Evolutionary conservation across 2,329 filamentous ascomycete species (phyloP).

Genomic region (Ceratocystiopsis minuta): DNA sequence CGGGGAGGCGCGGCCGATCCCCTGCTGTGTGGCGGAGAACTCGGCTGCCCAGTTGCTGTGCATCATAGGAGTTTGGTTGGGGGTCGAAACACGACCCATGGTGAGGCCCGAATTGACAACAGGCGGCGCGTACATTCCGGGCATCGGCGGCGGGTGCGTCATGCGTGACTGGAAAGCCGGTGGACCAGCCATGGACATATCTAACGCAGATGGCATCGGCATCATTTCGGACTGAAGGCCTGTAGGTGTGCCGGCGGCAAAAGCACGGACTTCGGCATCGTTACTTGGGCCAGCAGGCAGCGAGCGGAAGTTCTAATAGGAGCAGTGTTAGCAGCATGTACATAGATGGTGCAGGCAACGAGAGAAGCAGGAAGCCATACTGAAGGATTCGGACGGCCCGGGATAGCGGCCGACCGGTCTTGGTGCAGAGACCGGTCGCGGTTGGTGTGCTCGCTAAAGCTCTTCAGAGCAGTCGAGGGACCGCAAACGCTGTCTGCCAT

Average conservation of each 20-base stretch:
- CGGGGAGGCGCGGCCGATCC: too few species aligned
- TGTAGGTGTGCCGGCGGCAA: constrained; percentile 2
- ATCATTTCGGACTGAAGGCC: constrained; percentile 1
- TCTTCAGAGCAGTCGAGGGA: constrained; percentile 51
- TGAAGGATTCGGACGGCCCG: constrained; percentile 7
- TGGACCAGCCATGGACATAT: too few species aligned
- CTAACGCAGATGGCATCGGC: not conserved
- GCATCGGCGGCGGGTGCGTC: too few species aligned
- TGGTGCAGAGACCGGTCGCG: constrained; percentile 55
- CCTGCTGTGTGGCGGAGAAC: too few species aligned
- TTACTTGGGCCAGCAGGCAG: not conserved
- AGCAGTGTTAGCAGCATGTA: too few species aligned
- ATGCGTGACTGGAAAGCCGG: too few species aligned
- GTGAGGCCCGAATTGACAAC: not conserved
- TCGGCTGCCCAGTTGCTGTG: too few species aligned
- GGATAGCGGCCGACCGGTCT: constrained; percentile 33
- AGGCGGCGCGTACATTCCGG: not conserved
- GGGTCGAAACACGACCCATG: too few species aligned
- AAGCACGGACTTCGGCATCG: constrained; percentile 8
- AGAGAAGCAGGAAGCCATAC: constrained; percentile 9
- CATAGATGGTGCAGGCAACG: not conserved
- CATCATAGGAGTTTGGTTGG: too few species aligned
- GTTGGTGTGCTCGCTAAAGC: constrained; percentile 50
- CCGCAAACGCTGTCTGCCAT: constrained; percentile 41
- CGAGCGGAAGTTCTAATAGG: constrained; percentile 8